phyloP scores from a whole-genome alignment of 305 asterid genomes.

The Plantago coronopus region DNA sequence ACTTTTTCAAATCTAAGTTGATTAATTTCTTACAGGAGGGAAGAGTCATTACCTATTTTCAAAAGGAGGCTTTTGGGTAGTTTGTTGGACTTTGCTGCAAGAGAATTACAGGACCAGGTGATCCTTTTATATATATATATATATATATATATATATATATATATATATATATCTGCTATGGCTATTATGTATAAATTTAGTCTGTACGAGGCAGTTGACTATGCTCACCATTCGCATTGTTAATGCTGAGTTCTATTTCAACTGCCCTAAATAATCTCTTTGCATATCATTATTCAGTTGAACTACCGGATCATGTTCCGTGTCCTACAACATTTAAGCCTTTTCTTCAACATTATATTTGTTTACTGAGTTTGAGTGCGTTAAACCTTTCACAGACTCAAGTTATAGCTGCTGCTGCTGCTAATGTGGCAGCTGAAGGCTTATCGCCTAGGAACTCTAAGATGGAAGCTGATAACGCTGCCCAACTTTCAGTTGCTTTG shows the following conservation, averaged over 20 bases:
- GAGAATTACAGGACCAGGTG: slow-evolving; percentile 97
- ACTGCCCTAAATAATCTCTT: too few relatives aligned
- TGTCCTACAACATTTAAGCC: too few relatives aligned
- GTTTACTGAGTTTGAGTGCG: too few relatives aligned
- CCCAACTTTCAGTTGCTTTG: slow-evolving; percentile 96
- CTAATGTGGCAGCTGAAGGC: slow-evolving; percentile 98
- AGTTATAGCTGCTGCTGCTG: slow-evolving; percentile 98
- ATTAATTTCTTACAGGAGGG: slow-evolving; percentile 59
- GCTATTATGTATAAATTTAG: slow-evolving; percentile 8
- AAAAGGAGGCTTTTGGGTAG: slow-evolving; percentile 93
- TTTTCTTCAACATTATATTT: too few relatives aligned
- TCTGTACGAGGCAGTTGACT: too few relatives aligned
- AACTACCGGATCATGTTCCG: too few relatives aligned
- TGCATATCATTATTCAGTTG: too few relatives aligned
- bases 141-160: too few relatives aligned
- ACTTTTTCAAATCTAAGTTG: slow-evolving; percentile 1
- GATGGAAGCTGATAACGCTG: slow-evolving; percentile 95
- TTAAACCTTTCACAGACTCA: slow-evolving; percentile 75
- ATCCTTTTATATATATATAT: slow-evolving; percentile 26
- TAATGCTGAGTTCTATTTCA: too few relatives aligned
- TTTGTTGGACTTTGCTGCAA: slow-evolving; percentile 92
- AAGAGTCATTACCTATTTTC: slow-evolving; percentile 88
- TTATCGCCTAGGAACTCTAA: slow-evolving; percentile 84
- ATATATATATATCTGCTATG: slow-evolving; percentile 15
- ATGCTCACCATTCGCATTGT: too few relatives aligned